Percentiles rank a stretch among this genome's conserved stretches.
Conservation (phyloP, 495 filamentous ascomycete species). For the Penicillium fimorum region DNA sequence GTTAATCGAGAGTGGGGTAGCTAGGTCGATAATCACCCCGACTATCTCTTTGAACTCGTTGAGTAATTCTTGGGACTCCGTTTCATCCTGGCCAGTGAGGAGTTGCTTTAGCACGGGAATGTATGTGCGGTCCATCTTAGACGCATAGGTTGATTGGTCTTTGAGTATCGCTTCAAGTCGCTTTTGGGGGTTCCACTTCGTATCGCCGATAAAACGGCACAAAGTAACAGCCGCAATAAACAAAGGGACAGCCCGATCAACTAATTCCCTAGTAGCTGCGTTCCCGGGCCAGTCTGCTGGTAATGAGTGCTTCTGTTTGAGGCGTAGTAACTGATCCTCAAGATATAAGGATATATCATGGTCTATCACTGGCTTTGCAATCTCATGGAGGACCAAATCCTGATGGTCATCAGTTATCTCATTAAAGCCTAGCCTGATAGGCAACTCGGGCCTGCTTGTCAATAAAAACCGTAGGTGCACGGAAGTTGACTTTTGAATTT, state of each 20-base stretch:
- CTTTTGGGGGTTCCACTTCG: conserved; percentile 10
- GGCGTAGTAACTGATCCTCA: conserved; percentile 19
- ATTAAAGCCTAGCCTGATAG: conserved; percentile 33
- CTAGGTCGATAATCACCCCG: conserved; percentile 26
- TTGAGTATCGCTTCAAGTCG: conserved; percentile 11
- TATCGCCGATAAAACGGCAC: conserved; percentile 24
- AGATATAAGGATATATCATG: conserved; percentile 22
- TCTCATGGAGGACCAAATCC: conserved; percentile 23
- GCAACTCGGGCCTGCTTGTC: conserved; percentile 47
- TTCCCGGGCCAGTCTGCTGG: no score
- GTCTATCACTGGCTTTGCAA: conserved; percentile 15
- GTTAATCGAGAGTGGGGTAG: conserved; percentile 22
- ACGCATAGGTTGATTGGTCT: conserved; percentile 15
- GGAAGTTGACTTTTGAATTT: conserved; percentile 13
- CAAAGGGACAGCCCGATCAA: conserved; percentile 18
- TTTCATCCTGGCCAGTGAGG: no score
- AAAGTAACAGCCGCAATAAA: conserved; percentile 30
- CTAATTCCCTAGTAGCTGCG: not conserved
- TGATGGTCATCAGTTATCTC: conserved; percentile 12
- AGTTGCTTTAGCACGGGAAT: not conserved
- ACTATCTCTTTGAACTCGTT: conserved; percentile 12
- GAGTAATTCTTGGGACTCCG: no score
- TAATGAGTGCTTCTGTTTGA: no score
- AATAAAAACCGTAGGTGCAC: conserved; percentile 28
- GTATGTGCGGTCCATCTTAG: conserved; percentile 12